Conservation (phyloP, 1,284 basidiomycete species). For the Schizopora paradoxa region DNA sequence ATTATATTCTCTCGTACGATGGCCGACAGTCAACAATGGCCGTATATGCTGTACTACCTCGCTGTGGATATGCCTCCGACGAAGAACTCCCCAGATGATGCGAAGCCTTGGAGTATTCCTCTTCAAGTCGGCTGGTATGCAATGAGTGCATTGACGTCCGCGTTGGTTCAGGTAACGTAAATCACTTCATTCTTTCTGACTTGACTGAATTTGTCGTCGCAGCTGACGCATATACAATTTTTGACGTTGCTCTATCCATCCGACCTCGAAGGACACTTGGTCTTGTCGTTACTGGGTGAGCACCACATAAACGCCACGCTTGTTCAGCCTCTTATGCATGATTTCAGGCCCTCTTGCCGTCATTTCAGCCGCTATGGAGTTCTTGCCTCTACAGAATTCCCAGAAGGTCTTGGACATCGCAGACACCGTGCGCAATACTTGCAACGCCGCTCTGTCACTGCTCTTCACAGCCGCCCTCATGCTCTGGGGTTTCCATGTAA, state of each 20-base stretch:
- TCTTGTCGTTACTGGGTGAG: constrained; percentile 78
- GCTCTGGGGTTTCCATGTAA: constrained; percentile 92
- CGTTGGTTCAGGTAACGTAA: constrained; percentile 68
- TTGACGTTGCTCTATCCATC: constrained; percentile 95
- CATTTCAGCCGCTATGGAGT: constrained; percentile 79
- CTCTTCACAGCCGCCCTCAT: constrained; percentile 88
- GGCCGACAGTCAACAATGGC: constrained; percentile 73
- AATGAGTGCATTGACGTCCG: constrained; percentile 83
- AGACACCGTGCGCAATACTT: constrained; percentile 85
- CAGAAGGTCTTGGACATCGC: constrained; percentile 53
- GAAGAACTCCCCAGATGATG: constrained; percentile 21
- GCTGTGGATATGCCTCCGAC: constrained; percentile 74
- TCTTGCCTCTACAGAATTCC: constrained; percentile 62
- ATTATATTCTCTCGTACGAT: constrained; percentile 64
- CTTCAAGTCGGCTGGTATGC: constrained; percentile 81
- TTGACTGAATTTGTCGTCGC: constrained; percentile 2
- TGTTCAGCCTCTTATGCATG: constrained; percentile 1
- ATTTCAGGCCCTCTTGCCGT: constrained; percentile 76
- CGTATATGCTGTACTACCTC: constrained; percentile 92
- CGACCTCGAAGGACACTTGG: constrained; percentile 82
- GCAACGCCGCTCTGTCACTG: constrained; percentile 91
- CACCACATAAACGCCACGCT: constrained; percentile 4
- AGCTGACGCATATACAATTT: constrained; percentile 98
- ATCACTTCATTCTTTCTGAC: neutral
- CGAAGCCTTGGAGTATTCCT: constrained; percentile 55